Percentiles rank a stretch among this genome's conserved stretches.
Evolutionary conservation across 2,329 filamentous ascomycete species (phyloP).

Genomic region (Colletotrichum sp.): DNA sequence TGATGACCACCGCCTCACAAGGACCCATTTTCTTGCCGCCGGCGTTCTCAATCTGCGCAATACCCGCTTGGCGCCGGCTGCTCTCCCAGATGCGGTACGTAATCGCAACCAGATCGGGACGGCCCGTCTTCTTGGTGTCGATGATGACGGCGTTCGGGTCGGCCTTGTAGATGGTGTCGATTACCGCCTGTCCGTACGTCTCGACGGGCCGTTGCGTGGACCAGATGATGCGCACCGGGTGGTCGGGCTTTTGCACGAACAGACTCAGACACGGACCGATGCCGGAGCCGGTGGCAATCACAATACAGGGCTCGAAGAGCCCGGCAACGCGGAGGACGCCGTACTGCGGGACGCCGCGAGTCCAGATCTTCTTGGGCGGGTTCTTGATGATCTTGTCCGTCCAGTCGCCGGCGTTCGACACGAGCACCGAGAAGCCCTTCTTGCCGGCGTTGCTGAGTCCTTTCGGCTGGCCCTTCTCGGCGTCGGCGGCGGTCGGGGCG

Average conservation of each 20-base stretch:
- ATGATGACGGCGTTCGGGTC: slow-evolving; percentile 70
- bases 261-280: slow-evolving; percentile 71
- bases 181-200: slow-evolving; percentile 66
- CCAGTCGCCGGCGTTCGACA: slow-evolving; percentile 81
- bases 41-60: neutral
- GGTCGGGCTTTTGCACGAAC: slow-evolving; percentile 45
- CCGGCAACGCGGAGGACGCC: slow-evolving; percentile 72
- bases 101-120: slow-evolving; percentile 57
- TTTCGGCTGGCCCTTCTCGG: slow-evolving; percentile 9
- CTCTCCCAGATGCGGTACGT: slow-evolving; percentile 29
- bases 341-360: slow-evolving; percentile 69
- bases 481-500: slow-evolving; percentile 1
- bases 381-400: slow-evolving; percentile 67
- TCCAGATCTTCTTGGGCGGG: slow-evolving; percentile 68
- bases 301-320: slow-evolving; percentile 68
- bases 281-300: slow-evolving; percentile 76
- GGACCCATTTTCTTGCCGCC: slow-evolving; percentile 38
- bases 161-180: slow-evolving; percentile 59
- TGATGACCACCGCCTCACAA: slow-evolving; percentile 75
- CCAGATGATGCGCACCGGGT: slow-evolving; percentile 70
- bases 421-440: slow-evolving; percentile 69
- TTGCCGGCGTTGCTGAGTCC: slow-evolving; percentile 36
- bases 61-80: slow-evolving; percentile 17
- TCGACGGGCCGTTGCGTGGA: slow-evolving; percentile 64
- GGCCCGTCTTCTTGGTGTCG: slow-evolving; percentile 65